phyloP scores from a whole-genome alignment of 192 early-diverging fungal genomes.

The Backusella circina region DNA sequence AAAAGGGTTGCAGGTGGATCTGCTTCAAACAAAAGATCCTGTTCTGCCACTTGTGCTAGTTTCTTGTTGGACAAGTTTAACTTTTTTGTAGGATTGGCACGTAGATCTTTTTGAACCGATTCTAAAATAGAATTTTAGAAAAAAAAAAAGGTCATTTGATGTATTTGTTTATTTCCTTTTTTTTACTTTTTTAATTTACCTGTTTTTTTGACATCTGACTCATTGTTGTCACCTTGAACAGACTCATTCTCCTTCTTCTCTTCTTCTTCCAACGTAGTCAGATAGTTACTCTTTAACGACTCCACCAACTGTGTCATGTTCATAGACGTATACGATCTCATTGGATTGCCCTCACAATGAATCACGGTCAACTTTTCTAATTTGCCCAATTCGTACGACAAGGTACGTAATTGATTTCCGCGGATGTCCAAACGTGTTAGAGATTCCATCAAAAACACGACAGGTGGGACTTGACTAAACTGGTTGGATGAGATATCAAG shows the following conservation, averaged over 20 bases:
- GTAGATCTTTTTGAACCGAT: neutral
- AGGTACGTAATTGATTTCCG: constrained; percentile 39
- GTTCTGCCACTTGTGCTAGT: constrained; percentile 26
- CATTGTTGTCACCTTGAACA: neutral
- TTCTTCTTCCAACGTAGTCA: neutral
- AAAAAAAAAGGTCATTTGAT: neutral
- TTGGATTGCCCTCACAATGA: constrained; percentile 48
- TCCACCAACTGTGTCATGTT: constrained; percentile 40
- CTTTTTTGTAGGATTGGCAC: constrained; percentile 18
- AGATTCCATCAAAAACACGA: constrained; percentile 27
- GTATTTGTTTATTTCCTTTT: neutral
- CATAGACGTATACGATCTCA: constrained; percentile 37
- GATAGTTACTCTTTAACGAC: constrained; percentile 23
- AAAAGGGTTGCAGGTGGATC: neutral
- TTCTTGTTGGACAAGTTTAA: constrained; percentile 41
- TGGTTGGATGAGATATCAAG: constrained; percentile 45
- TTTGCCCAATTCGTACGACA: constrained; percentile 42
- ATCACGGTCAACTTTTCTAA: constrained; percentile 42
- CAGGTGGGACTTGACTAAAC: constrained; percentile 37
- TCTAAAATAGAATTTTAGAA: neutral
- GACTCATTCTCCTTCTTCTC: neutral
- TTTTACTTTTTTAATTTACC: neutral
- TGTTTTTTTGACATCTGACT: neutral
- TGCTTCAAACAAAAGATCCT: constrained; percentile 18
- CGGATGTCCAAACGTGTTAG: constrained; percentile 50